phyloP scores from a whole-genome alignment of 192 early-diverging fungal species.

The Coemansia sp. region DNA sequence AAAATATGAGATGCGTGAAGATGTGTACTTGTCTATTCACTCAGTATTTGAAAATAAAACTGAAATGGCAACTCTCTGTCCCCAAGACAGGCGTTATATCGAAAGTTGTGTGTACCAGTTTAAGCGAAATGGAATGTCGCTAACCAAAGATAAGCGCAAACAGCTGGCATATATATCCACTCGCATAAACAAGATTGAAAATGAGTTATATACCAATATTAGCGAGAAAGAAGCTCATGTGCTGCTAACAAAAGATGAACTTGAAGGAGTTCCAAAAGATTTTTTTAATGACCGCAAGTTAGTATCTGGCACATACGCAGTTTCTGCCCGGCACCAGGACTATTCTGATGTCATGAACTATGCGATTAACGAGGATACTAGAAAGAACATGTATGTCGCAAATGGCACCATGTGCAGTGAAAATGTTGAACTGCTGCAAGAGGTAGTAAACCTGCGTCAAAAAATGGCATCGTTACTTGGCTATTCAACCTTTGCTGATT shows the following conservation, averaged over 20 bases:
- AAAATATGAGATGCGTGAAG: conserved; percentile 38
- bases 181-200: conserved; percentile 46
- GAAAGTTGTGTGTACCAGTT: conserved; percentile 59
- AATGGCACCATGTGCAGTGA: conserved; percentile 49
- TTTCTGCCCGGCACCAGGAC: conserved; percentile 67
- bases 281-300: conserved; percentile 48
- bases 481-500: conserved; percentile 61
- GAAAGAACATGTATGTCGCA: conserved; percentile 46
- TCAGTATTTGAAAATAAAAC: conserved; percentile 40
- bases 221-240: conserved; percentile 53
- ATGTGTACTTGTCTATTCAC: conserved; percentile 54
- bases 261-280: conserved; percentile 66
- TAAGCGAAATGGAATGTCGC: conserved; percentile 62
- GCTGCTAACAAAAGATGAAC: conserved; percentile 44
- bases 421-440: conserved; percentile 58
- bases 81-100: conserved; percentile 62
- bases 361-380: conserved; percentile 37
- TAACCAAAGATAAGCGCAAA: conserved; percentile 58
- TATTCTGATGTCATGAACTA: conserved; percentile 41
- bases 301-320: conserved; percentile 32
- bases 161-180: conserved; percentile 60
- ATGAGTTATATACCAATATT: conserved; percentile 63
- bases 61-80: conserved; percentile 33
- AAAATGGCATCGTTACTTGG: conserved; percentile 58
- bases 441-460: conserved; percentile 47